A percentile compares a stretch with the other conserved stretches of the same genome.
Evolutionary conservation across 495 filamentous ascomycete genomes (phyloP).

Genomic region (Cudoniella acicularis): DNA sequence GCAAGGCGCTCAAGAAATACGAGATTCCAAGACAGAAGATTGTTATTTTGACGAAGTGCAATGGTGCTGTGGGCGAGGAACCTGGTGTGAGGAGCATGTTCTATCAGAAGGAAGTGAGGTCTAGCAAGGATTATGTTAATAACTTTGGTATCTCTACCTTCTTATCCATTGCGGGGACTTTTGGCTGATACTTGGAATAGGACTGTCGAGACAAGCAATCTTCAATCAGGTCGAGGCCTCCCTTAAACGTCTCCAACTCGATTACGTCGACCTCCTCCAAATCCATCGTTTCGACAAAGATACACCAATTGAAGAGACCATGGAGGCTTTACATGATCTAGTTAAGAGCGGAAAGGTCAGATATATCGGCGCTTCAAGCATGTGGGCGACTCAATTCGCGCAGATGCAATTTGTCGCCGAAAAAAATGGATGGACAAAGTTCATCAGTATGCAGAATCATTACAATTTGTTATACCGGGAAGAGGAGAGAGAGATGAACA

Average conservation of each 20-base stretch:
- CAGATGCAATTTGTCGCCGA: slow-evolving; percentile 59
- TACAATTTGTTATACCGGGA: slow-evolving; percentile 72
- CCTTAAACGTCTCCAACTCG: slow-evolving; percentile 57
- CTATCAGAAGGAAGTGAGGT: slow-evolving; percentile 18
- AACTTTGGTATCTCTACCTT: slow-evolving; percentile 24
- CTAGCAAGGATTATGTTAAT: slow-evolving; percentile 35
- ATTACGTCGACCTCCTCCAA: slow-evolving; percentile 72
- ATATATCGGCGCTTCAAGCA: slow-evolving; percentile 68
- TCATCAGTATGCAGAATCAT: slow-evolving; percentile 73
- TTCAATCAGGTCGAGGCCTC: slow-evolving; percentile 69
- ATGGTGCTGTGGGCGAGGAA: slow-evolving; percentile 18
- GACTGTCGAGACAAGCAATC: slow-evolving; percentile 63
- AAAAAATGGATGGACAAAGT: slow-evolving; percentile 67
- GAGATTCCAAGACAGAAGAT: slow-evolving; percentile 63
- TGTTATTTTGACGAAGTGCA: slow-evolving; percentile 66
- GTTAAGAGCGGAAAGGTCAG: slow-evolving; percentile 63
- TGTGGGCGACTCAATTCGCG: slow-evolving; percentile 68
- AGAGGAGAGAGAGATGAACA: slow-evolving; percentile 76
- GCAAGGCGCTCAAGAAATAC: slow-evolving; percentile 63
- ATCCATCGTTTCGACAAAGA: slow-evolving; percentile 64
- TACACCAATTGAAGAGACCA: slow-evolving; percentile 64
- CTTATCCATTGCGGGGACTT: neutral
- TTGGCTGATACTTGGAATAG: slow-evolving; percentile 24
- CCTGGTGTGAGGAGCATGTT: slow-evolving; percentile 16
- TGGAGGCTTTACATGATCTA: slow-evolving; percentile 68